Evolutionary conservation across 495 filamentous ascomycete genomes (phyloP), one percentile per base, ranked within the genome.

Genomic region (Penicillium arizonense): DNA sequence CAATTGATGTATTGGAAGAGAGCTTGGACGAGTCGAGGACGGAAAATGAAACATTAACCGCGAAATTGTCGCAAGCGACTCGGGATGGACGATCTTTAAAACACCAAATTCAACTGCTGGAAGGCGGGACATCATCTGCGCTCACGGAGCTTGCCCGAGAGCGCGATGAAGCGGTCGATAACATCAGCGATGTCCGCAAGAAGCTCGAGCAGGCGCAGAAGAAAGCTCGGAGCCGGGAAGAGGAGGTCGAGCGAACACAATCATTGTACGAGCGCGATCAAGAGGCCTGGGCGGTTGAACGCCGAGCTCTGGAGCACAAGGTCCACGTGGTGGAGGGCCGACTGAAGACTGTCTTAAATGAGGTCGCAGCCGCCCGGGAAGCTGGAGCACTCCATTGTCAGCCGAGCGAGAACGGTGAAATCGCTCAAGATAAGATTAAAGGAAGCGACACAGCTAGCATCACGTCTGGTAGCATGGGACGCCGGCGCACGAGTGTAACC

Each of bases 261-360:
- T 77, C 80, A 35, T 76, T 90, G 16, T 95, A 90, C 86, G 83
- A 85, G 33, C 81, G 82, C 50, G 94, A 98, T 53, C 89, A 84
- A 64, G 85, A 96, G 44, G 76, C 76, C 12, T 96, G 89, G 87
- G 86, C 90, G 14, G 84, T 84, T 44, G 89, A 93, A 58, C 88
- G 84, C 59, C 83, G 93, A 32, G 86, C 79, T 48, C 73, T 89
- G 37, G 94, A 99, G 70, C 82, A 89, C 47, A 87, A 87, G 54
- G 69, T 95, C 20, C 91, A 97, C 67, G 82, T 96, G 6, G 85
- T 90, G 23, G 94, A 99, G 67, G 89, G 82, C 44, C 83, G 93
- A 47, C 71, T 99, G 47, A 91, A 91, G 63, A 77, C 80, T 14
- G 83, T 99, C 28, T 66, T 97, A 39, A 87, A 88, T 26, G 95